These are phyloP conservation scores for Vanrija sp. DNA, from an alignment of 1,284 basidiomycete species.

Conservation along the genomic window DNA sequence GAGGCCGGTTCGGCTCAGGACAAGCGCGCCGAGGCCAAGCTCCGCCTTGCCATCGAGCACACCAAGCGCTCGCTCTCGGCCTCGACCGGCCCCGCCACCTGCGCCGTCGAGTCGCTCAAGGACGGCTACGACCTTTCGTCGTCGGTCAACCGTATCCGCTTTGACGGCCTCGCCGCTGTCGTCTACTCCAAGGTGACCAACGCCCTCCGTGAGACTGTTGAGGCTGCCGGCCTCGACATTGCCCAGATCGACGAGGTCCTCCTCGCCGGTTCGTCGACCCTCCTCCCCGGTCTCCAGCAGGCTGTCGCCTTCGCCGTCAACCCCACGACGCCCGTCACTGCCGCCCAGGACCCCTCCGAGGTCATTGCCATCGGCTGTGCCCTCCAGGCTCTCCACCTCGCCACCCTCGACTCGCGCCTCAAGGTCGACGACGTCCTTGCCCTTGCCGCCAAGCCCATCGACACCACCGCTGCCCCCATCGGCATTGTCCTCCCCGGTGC, in stretches of 20 bases:
- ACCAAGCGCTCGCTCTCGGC: conserved; percentile 92
- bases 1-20: conserved; percentile 56
- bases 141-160: conserved; percentile 88
- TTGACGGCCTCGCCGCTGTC: conserved; percentile 76
- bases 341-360: conserved; percentile 76
- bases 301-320: conserved; percentile 66
- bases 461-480: conserved; percentile 65
- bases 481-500: conserved; percentile 74
- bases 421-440: conserved; percentile 53
- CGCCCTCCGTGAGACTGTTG: conserved; percentile 63
- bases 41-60: conserved; percentile 87
- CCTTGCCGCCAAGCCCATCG: conserved; percentile 52
- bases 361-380: conserved; percentile 85
- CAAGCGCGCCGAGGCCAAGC: conserved; percentile 86
- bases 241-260: conserved; percentile 81
- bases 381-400: conserved; percentile 72
- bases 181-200: conserved; percentile 69
- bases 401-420: conserved; percentile 52
- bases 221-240: conserved; percentile 65
- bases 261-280: conserved; percentile 83
- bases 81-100: conserved; percentile 79
- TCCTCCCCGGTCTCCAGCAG: conserved; percentile 78
- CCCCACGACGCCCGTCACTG: conserved; percentile 58
- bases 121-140: conserved; percentile 90
- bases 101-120: conserved; percentile 87